phyloP scores from a whole-genome alignment of 306 rosid species.

The Trichosanthes truncata region DNA sequence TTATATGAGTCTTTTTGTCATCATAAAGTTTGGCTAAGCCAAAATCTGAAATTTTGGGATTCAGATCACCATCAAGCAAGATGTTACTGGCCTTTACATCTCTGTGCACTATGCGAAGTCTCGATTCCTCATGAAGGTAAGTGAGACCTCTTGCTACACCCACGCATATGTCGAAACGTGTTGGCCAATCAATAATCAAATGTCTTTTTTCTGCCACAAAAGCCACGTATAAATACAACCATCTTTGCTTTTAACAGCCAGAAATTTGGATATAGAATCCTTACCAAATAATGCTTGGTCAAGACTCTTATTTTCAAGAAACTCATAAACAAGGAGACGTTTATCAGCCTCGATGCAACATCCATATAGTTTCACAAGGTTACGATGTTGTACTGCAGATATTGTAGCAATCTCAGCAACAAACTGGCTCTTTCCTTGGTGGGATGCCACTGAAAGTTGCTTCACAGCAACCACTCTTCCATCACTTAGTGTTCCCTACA shows the following conservation, averaged over 20 bases:
- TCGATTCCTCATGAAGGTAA: constrained; percentile 71
- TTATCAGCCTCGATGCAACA: constrained; percentile 64
- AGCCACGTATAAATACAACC: background rate
- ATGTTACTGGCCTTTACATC: constrained; percentile 84
- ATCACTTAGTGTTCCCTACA: constrained; percentile 63
- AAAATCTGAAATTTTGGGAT: constrained; percentile 74
- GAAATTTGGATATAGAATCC: background rate
- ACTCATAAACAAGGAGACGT: constrained; percentile 73
- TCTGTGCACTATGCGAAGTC: constrained; percentile 64
- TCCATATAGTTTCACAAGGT: constrained; percentile 66
- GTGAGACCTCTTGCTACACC: constrained; percentile 74
- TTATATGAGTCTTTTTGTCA: constrained; percentile 67
- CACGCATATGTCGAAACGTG: constrained; percentile 55
- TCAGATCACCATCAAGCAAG: constrained; percentile 48
- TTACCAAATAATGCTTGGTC: constrained; percentile 85
- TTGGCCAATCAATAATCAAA: constrained; percentile 48
- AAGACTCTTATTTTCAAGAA: constrained; percentile 71
- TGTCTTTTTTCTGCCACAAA: constrained; percentile 30
- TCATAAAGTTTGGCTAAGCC: constrained; percentile 76
- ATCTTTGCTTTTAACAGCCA: background rate
- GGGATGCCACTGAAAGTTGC: constrained; percentile 66
- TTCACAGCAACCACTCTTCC: constrained; percentile 74
- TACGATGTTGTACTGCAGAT: constrained; percentile 79
- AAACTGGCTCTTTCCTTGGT: constrained; percentile 77
- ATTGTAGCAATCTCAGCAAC: constrained; percentile 75